Evolutionary conservation across 2,329 filamentous ascomycete species (phyloP), one percentile per base, ranked within the genome.

Genomic region (Pseudogymnoascus sp.): DNA sequence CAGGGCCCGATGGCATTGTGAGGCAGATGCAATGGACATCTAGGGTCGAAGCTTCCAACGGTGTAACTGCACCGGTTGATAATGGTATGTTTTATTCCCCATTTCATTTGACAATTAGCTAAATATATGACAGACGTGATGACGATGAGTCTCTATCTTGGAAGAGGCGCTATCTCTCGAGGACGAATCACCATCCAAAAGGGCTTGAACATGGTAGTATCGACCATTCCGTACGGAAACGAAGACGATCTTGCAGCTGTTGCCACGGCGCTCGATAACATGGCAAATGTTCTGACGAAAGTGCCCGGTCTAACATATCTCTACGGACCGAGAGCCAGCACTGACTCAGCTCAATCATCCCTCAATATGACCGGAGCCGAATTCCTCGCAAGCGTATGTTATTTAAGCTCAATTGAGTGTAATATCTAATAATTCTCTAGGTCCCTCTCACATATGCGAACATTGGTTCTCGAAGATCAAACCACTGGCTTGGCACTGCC

Each of bases 1-100:
- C 71, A 33, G 79, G 79, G 25, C 72, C 73, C 2, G 86, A 89
- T 66, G 84, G 84, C 25, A 80, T 85, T 61, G 79, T 81, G 7
- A 79, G 86, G 54, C 82, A 86, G 67, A 75, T 88, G 16, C 86
- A 88, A 69, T 88, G 83, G 78, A 88, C 85, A 8, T 80, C 84
- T 43, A 80, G 86, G 65, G 84, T 87, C 25, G 85, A 87, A 65
- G 81, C 69, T 2, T 68, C 68, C 1, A 58, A 62, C 12, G 64
- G 65, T 4, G 59, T 47, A 47, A 47, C 41, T 47, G 41, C 41
- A 16, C 41, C 41, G 8, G 4, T 6, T 28, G 41, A 47, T 28
- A 47, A 47, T 47, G 41, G 41, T 47, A 47, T 11, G 22, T 16
- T 25, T n/a, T 59, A 35, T 54, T 58, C 14, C 7, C 20, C 36